Evolutionary conservation across 2,329 filamentous ascomycete species (phyloP), one percentile per base, ranked within the genome.

Genomic region (Rutstroemia sp.): DNA sequence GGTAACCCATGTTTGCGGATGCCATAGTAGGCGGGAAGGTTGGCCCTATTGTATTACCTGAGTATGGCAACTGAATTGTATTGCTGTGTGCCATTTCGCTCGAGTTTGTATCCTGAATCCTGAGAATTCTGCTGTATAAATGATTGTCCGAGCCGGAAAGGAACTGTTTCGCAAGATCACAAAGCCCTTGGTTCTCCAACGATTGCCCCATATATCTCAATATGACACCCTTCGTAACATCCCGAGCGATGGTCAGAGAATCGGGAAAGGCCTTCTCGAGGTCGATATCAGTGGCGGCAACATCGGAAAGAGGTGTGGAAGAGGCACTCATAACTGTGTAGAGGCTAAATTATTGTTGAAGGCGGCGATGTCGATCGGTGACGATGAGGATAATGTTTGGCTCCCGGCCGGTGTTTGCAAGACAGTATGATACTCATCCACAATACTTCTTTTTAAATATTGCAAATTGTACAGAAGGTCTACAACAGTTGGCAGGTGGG

Each of bases 191-290:
- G 21, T 47, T 47, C 23, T 55, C 47, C n/a, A 51, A 16, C 6
- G 53, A 45, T 6, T 21, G n/a, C 34, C 21, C 19, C 17, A 25
- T 37, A 38, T 44, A 37, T 19, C 27, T 38, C 5, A 55, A 21
- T 14, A 55, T 25, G 38, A 27, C 16, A 30, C 38, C 53, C 53
- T 51, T 55, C 19, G 41, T 30, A 44, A 55, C 53, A 37, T 55
- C 53, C 42, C 53, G 25, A 51, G 39, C 53, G 21, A 55, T 23
- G 37, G 10, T 3, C 9, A 55, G 39, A 16, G 53, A 55, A 7
- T 42, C 53, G 30, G n/a, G 5, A 14, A 59, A 59, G 10, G 49
- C 48, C 27, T 55, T 47, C n/a, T 50, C 54, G 44, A 61, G 51
- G 30, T 57, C 54, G 19, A 56, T n/a, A 21, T 38, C 38, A 25